Percentiles rank a stretch among this genome's conserved stretches.
Evolutionary conservation across 768 basidiomycete genomes (phyloP).

Genomic region (Panaeolus cyanescens): DNA sequence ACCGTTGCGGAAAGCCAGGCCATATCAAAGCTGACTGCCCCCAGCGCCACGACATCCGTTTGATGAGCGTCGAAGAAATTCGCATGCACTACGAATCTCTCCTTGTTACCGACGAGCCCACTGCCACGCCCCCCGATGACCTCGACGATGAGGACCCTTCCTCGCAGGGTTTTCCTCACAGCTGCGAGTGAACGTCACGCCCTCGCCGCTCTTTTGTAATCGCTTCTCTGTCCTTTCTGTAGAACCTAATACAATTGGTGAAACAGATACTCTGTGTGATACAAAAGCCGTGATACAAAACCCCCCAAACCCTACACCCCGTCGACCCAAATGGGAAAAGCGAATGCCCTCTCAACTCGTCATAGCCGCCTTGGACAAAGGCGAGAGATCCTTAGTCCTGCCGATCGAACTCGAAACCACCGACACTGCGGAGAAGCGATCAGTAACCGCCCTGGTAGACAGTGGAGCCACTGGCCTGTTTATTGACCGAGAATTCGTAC

Average conservation of each 20-base stretch:
- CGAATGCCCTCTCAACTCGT: not conserved
- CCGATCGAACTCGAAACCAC: not conserved
- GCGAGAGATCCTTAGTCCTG: not conserved
- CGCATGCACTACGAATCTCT: too few relatives aligned
- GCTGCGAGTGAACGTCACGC: constrained; percentile 11
- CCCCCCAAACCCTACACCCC: not conserved
- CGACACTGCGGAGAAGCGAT: constrained; percentile 4
- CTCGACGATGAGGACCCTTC: too few relatives aligned
- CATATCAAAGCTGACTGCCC: not conserved
- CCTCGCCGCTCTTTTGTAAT: constrained; percentile 2
- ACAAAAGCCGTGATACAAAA: not conserved
- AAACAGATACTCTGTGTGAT: not conserved
- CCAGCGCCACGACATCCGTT: not conserved
- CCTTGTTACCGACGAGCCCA: too few relatives aligned
- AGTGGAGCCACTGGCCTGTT: constrained; percentile 15
- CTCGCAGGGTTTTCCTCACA: constrained; percentile 12
- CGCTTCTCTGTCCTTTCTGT: constrained; percentile 4
- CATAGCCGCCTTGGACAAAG: not conserved
- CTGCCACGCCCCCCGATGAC: too few relatives aligned
- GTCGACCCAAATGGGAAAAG: not conserved
- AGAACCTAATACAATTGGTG: constrained; percentile 1
- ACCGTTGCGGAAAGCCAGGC: not conserved
- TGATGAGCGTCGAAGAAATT: not conserved
- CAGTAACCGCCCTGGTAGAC: constrained; percentile 13
- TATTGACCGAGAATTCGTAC: constrained; percentile 9